A percentile compares a stretch with the other conserved stretches of the same genome.
phyloP scores from a whole-genome alignment of 371 early-diverging fungal species.

The Apophysomyces trapeziformis region DNA sequence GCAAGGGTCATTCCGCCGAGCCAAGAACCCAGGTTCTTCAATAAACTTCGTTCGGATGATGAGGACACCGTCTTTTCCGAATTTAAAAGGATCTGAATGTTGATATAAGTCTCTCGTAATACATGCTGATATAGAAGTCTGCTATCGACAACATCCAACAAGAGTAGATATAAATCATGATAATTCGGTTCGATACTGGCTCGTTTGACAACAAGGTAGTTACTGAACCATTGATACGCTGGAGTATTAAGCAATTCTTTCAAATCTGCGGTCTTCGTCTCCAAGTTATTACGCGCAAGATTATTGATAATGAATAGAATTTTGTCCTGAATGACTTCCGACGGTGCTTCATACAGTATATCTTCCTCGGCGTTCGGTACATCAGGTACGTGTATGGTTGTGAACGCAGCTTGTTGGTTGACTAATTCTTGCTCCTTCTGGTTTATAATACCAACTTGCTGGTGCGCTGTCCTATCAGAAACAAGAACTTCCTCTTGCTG shows the following conservation, averaged over 20 bases:
- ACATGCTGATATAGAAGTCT: constrained; percentile 70
- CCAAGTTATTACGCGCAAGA: constrained; percentile 86
- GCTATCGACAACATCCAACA: constrained; percentile 75
- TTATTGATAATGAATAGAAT: constrained; percentile 97
- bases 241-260: constrained; percentile 66
- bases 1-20: constrained; percentile 95
- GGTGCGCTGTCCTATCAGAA: background rate
- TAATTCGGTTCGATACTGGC: constrained; percentile 95
- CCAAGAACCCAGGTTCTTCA: constrained; percentile 97
- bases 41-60: constrained; percentile 83
- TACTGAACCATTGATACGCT: constrained; percentile 88
- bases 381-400: constrained; percentile 55
- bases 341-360: constrained; percentile 61
- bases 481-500: constrained; percentile 5
- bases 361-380: constrained; percentile 27
- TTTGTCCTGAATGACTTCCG: constrained; percentile 85
- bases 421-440: constrained; percentile 6
- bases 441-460: background rate
- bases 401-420: constrained; percentile 48
- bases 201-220: constrained; percentile 92
- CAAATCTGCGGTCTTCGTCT: constrained; percentile 80
- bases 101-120: constrained; percentile 86
- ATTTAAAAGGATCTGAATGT: constrained; percentile 86
- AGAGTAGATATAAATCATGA: constrained; percentile 83
- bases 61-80: constrained; percentile 93